These are phyloP conservation scores for Phytopythium delawarense DNA, from an alignment of 352 stramenopile genomes.

Conservation along the genomic window DNA sequence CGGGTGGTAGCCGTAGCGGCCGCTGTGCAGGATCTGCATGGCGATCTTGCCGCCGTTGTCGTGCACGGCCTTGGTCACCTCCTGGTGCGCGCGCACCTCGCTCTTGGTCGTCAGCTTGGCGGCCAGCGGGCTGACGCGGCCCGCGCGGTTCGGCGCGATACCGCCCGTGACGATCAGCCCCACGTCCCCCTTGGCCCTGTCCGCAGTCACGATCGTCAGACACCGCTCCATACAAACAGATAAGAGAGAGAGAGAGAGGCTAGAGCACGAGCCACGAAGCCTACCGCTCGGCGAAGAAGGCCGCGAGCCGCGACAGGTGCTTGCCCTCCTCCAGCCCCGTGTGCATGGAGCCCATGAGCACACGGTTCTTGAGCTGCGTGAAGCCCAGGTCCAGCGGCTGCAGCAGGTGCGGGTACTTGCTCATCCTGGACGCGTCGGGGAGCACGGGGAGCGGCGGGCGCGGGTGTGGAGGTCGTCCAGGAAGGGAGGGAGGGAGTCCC, in stretches of 20 bases:
- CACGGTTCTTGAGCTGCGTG: slow-evolving; percentile 81
- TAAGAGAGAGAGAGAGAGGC: no score
- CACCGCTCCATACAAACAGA: no score
- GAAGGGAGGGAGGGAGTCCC: not conserved
- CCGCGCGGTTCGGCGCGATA: slow-evolving; percentile 92
- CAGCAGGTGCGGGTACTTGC: slow-evolving; percentile 76
- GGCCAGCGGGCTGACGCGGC: slow-evolving; percentile 91
- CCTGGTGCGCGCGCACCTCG: slow-evolving; percentile 89
- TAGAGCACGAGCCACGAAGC: not conserved
- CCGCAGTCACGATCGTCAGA: not conserved
- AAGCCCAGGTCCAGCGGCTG: slow-evolving; percentile 77
- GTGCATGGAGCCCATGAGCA: slow-evolving; percentile 93
- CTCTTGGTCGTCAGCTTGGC: slow-evolving; percentile 90
- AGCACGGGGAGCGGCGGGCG: no score
- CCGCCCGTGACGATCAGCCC: slow-evolving; percentile 94
- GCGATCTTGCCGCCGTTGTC: slow-evolving; percentile 78
- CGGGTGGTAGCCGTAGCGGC: slow-evolving; percentile 96
- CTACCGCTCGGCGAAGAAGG: slow-evolving; percentile 92
- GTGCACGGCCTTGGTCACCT: slow-evolving; percentile 94
- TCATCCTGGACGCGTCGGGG: slow-evolving; percentile 18
- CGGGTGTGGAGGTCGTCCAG: no score
- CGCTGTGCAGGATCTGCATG: slow-evolving; percentile 92
- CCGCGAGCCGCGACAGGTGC: slow-evolving; percentile 81
- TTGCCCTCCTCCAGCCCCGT: slow-evolving; percentile 87
- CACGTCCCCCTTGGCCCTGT: slow-evolving; percentile 86